A percentile compares a stretch with the other conserved stretches of the same genome.
Conservation (phyloP, 2,329 filamentous ascomycete genomes). For the Beauveria bassiana region DNA sequence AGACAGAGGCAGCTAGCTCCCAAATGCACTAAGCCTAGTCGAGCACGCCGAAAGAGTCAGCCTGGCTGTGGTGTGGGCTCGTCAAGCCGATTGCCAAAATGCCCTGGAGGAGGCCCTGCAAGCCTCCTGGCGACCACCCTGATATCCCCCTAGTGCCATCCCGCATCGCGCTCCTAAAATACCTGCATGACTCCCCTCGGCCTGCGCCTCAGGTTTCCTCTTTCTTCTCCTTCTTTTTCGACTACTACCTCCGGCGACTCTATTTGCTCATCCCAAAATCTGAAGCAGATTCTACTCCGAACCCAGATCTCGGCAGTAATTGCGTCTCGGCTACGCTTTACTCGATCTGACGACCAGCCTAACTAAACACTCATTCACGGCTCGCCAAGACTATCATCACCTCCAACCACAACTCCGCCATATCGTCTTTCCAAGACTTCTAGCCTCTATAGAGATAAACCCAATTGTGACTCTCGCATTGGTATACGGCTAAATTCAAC, state of each 20-base stretch:
- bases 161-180: slow-evolving; percentile 17
- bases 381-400: not conserved
- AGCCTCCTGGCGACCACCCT: not conserved
- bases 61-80: not conserved
- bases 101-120: not conserved
- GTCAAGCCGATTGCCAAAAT: no score
- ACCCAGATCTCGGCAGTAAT: slow-evolving; percentile 4
- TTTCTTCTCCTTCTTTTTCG: slow-evolving; percentile 12
- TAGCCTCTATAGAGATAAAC: not conserved
- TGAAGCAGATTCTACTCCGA: not conserved
- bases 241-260: not conserved
- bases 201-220: slow-evolving; percentile 22
- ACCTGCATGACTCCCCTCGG: slow-evolving; percentile 19
- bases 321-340: slow-evolving; percentile 6
- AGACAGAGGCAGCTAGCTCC: not conserved
- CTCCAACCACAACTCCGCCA: not conserved
- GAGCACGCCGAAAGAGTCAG: slow-evolving; percentile 39
- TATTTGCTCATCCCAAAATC: not conserved
- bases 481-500: not conserved
- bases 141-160: slow-evolving; percentile 5
- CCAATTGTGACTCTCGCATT: not conserved
- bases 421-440: not conserved
- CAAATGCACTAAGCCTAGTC: slow-evolving; percentile 27
- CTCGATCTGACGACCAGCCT: slow-evolving; percentile 8
- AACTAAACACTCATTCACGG: not conserved